Percentiles rank a stretch among this genome's conserved stretches.
These are phyloP conservation scores for Hanseniaspora clermontiae DNA, from an alignment of 805 yeast genomes.

Conservation along the genomic window DNA sequence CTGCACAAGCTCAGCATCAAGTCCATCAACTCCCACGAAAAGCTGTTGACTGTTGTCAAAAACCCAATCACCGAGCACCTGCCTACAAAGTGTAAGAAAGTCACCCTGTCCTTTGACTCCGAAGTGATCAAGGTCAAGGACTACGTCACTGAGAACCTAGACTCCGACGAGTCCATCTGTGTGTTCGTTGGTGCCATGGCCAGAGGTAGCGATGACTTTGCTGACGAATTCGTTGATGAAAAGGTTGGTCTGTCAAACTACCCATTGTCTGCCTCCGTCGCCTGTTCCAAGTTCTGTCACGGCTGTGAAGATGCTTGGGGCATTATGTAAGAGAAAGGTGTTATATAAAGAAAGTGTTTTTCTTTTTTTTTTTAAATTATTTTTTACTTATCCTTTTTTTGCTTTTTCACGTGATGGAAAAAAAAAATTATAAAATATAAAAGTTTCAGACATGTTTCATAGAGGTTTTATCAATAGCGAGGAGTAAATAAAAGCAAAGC, in stretches of 20 bases:
- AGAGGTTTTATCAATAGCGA: background rate
- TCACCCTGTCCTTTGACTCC: constrained; percentile 87
- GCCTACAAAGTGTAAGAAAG: constrained; percentile 88
- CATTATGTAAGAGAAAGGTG: constrained; percentile 31
- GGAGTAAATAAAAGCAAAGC: background rate
- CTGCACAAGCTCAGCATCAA: constrained; percentile 85
- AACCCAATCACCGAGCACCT: constrained; percentile 95
- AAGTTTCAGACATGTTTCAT: background rate
- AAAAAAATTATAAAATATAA: background rate
- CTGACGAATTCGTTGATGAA: constrained; percentile 93
- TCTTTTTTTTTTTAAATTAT: background rate
- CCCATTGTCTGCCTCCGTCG: constrained; percentile 93
- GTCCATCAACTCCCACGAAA: constrained; percentile 90
- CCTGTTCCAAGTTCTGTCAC: constrained; percentile 95
- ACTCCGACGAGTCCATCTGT: constrained; percentile 84
- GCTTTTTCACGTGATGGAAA: too few relatives aligned
- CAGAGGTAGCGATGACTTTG: constrained; percentile 91
- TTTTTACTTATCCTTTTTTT: background rate
- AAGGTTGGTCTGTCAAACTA: constrained; percentile 91
- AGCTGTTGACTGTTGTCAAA: constrained; percentile 82
- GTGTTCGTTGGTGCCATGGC: constrained; percentile 99
- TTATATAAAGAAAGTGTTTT: background rate
- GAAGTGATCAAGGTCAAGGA: constrained; percentile 79
- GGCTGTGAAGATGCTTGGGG: constrained; percentile 99
- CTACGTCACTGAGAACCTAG: constrained; percentile 58